Evolutionary conservation across 495 filamentous ascomycete genomes (phyloP).

Genomic region (Penicillium chermesinum): DNA sequence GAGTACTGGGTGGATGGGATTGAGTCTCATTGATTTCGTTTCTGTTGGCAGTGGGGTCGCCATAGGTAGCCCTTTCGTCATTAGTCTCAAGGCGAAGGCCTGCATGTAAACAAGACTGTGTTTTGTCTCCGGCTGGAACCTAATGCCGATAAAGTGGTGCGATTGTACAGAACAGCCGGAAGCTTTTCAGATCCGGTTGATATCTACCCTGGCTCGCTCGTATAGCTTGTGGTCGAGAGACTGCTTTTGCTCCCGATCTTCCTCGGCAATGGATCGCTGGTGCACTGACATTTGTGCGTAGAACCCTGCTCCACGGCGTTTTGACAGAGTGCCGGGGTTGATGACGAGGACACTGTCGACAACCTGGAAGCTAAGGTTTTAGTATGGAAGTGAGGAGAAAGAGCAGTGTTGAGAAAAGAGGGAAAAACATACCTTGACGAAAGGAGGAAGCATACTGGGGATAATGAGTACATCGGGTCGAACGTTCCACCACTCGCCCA

Average conservation of each 20-base stretch:
- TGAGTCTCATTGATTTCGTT: slow-evolving; percentile 8
- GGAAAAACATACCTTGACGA: slow-evolving; percentile 66
- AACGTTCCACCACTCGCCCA: slow-evolving; percentile 84
- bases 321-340: slow-evolving; percentile 84
- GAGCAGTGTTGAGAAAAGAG: neutral
- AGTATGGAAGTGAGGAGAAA: neutral
- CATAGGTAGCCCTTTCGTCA: neutral
- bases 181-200: slow-evolving; percentile 61
- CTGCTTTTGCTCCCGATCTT: slow-evolving; percentile 54
- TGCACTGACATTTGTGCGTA: slow-evolving; percentile 73
- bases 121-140: neutral
- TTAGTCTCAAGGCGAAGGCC: neutral
- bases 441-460: slow-evolving; percentile 77
- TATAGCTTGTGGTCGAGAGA: slow-evolving; percentile 71
- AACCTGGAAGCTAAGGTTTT: slow-evolving; percentile 47
- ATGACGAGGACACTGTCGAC: slow-evolving; percentile 79
- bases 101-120: neutral
- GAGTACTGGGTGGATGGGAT: slow-evolving; percentile 6
- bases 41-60: neutral
- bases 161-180: slow-evolving; percentile 16
- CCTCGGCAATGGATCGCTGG: slow-evolving; percentile 52
- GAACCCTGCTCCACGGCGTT: slow-evolving; percentile 71
- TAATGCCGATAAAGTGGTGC: slow-evolving; percentile 21
- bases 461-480: slow-evolving; percentile 80
- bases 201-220: slow-evolving; percentile 78